These are phyloP conservation scores for Ephemerocybe angulata DNA, from an alignment of 768 basidiomycete species.

Conservation along the genomic window DNA sequence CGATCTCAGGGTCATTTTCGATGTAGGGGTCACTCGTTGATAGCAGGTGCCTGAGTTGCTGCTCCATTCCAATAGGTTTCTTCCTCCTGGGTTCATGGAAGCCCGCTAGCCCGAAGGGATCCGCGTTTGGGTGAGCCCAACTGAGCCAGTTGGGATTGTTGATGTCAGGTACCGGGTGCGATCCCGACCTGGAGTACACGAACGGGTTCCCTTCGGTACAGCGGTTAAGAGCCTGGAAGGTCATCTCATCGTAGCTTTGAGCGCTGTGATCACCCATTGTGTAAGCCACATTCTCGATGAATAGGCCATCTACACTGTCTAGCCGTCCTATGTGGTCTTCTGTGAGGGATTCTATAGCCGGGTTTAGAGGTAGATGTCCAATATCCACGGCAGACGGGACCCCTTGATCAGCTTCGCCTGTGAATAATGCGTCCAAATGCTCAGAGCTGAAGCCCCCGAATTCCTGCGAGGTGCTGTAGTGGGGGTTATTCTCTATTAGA, in stretches of 20 bases:
- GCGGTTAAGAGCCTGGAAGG: neutral
- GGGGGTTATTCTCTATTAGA: neutral
- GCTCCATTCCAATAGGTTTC: neutral
- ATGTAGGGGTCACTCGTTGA: neutral
- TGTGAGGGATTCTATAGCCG: neutral
- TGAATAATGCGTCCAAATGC: neutral
- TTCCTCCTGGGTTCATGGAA: neutral
- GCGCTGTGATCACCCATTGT: neutral
- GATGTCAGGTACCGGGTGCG: neutral
- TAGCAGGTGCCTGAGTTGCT: neutral
- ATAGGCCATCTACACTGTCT: neutral
- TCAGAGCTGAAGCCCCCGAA: neutral
- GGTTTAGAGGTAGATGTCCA: neutral
- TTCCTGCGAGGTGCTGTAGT: no score
- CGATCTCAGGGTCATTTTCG: neutral
- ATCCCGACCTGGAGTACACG: neutral
- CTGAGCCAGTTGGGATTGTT: neutral
- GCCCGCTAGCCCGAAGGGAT: neutral
- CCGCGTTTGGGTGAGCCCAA: neutral
- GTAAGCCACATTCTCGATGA: neutral
- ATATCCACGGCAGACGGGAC: neutral
- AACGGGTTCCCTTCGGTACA: neutral
- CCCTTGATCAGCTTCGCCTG: neutral
- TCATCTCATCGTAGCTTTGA: neutral
- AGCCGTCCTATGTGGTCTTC: neutral